Evolutionary conservation across 1,284 basidiomycete genomes (phyloP).

Genomic region (Sparassis latifolia): DNA sequence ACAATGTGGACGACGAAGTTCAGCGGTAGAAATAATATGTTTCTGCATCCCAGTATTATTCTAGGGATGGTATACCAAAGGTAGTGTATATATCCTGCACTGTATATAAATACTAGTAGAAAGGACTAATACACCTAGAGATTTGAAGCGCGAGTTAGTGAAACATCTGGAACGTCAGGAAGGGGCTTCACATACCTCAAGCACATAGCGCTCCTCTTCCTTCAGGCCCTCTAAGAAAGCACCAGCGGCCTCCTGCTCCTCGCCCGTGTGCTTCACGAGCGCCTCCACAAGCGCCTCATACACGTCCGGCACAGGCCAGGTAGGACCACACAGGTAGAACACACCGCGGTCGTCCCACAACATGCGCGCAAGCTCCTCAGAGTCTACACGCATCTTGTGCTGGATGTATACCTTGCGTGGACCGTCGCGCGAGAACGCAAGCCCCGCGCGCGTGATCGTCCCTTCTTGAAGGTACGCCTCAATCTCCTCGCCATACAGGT

Average conservation of each 20-base stretch:
- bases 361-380: slow-evolving; percentile 68
- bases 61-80: too few relatives aligned
- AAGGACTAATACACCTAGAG: background rate
- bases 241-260: slow-evolving; percentile 66
- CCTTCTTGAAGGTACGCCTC: slow-evolving; percentile 80
- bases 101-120: background rate
- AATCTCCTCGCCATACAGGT: slow-evolving; percentile 92
- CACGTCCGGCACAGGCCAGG: slow-evolving; percentile 98
- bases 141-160: background rate
- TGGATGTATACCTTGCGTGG: slow-evolving; percentile 96
- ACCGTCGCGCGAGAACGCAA: slow-evolving; percentile 96
- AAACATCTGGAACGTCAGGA: background rate
- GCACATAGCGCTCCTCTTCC: slow-evolving; percentile 95
- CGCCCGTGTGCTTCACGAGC: slow-evolving; percentile 66
- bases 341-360: slow-evolving; percentile 69
- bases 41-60: too few relatives aligned
- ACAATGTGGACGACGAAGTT: too few relatives aligned
- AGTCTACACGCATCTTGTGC: slow-evolving; percentile 95
- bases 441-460: slow-evolving; percentile 82
- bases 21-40: too few relatives aligned
- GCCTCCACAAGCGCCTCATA: slow-evolving; percentile 87
- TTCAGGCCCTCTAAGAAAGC: slow-evolving; percentile 87
- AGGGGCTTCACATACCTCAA: slow-evolving; percentile 65
- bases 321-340: slow-evolving; percentile 97
- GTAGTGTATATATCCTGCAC: background rate